Evolutionary conservation across 257 asterid species (phyloP).

Genomic region (Vinca minor): DNA sequence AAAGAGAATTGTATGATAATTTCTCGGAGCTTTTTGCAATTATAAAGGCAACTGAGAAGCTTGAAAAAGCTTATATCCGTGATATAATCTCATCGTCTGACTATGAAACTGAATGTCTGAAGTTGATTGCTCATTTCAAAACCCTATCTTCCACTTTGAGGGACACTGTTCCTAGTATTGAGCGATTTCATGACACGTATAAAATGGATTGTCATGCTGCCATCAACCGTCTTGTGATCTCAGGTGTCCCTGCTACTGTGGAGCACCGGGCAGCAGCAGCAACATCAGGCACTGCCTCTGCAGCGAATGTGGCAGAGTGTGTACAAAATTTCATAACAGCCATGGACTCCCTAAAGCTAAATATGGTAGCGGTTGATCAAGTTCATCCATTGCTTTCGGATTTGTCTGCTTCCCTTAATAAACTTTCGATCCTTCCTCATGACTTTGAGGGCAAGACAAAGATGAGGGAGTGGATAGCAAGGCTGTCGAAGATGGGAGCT

Average conservation of each 20-base stretch:
- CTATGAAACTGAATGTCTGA: constrained; percentile 73
- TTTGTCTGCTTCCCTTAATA: constrained; percentile 65
- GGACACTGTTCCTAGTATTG: constrained; percentile 73
- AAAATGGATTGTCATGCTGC: constrained; percentile 84
- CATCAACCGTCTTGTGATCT: constrained; percentile 60
- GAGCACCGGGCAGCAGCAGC: constrained; percentile 79
- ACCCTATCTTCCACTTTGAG: constrained; percentile 69
- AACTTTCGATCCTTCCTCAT: constrained; percentile 62
- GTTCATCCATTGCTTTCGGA: constrained; percentile 83
- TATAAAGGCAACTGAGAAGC: constrained; percentile 85
- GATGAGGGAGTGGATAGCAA: constrained; percentile 82
- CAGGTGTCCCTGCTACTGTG: constrained; percentile 92
- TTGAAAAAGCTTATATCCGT: constrained; percentile 80
- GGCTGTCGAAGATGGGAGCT: constrained; percentile 88
- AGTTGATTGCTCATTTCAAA: constrained; percentile 71
- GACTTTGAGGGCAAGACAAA: constrained; percentile 96
- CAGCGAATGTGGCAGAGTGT: constrained; percentile 81
- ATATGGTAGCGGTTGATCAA: constrained; percentile 95
- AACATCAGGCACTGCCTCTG: constrained; percentile 44
- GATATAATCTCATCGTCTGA: constrained; percentile 57
- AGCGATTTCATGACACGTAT: constrained; percentile 73
- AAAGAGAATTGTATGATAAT: constrained; percentile 87
- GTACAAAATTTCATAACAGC: constrained; percentile 90
- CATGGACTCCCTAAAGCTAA: constrained; percentile 80
- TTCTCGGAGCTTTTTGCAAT: constrained; percentile 88